A percentile compares a stretch with the other conserved stretches of the same genome.
phyloP scores from a whole-genome alignment of 108 stramenopile species.

The Asterionellopsis glacialis region DNA sequence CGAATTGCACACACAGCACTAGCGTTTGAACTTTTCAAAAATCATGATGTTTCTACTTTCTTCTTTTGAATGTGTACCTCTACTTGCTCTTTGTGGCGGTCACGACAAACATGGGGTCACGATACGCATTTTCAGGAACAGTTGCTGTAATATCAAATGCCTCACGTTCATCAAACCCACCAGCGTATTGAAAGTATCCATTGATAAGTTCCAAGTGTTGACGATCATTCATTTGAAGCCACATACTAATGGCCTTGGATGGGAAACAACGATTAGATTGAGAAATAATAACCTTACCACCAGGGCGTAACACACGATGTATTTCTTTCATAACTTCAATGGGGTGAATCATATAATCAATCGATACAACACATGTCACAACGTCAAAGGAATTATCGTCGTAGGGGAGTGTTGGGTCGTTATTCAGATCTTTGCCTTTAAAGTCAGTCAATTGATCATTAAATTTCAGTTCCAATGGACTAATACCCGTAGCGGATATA shows the following conservation, averaged over 20 bases:
- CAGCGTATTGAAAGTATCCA: constrained; percentile 82
- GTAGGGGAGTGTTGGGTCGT: constrained; percentile 68
- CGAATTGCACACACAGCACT: too few species aligned
- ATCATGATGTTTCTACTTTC: too few species aligned
- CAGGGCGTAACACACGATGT: constrained; percentile 83
- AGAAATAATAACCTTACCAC: constrained; percentile 89
- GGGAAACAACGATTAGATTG: constrained; percentile 94
- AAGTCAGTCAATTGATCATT: constrained; percentile 93
- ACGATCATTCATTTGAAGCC: constrained; percentile 90
- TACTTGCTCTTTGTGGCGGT: constrained; percentile 22
- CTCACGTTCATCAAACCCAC: constrained; percentile 53
- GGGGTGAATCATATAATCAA: constrained; percentile 90
- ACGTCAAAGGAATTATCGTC: constrained; percentile 83
- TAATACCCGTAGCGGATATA: constrained; percentile 88
- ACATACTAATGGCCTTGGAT: constrained; percentile 90
- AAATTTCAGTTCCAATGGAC: constrained; percentile 75
- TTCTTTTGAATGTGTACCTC: too few species aligned
- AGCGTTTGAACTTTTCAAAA: too few species aligned
- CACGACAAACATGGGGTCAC: constrained; percentile 82
- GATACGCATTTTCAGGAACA: constrained; percentile 41
- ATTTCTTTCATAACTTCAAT: constrained; percentile 85
- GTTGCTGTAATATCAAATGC: constrained; percentile 80
- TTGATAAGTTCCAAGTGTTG: constrained; percentile 91
- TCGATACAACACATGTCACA: constrained; percentile 92
- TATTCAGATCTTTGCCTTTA: constrained; percentile 83